Evolutionary conservation across 441 rosid species (phyloP), one percentile per base, ranked within the genome.

Genomic region (Cnidoscolus chayamansa): DNA sequence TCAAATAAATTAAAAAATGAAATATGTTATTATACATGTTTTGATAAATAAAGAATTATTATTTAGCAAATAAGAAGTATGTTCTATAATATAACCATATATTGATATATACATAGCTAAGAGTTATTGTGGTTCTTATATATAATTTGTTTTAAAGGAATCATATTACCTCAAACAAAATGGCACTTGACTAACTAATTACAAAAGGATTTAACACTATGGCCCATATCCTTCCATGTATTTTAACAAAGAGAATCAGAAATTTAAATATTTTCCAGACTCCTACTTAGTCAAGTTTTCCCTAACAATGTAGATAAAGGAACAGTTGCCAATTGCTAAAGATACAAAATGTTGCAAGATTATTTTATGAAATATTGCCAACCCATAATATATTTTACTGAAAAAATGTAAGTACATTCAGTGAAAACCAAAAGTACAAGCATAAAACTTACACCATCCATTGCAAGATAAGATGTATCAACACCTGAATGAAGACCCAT

Each of bases 401-500:
- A 37, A 63, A 12, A 73, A 55, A 50, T 49, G 47, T 10, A 67
- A 57, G 40, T n/a, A 53, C 48, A 51, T 45, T 11, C 48, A 58
- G 53, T 48, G 45, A 50, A 72, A 10, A 25, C 25, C 13, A 49
- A 25, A 73, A 47, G 8, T 64, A 70, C 57, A 20, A 58, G 30
- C 31, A 70, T 70, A 71, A 67, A 80, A 88, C 98, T 90, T 89
- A 96, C 99, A 81, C 98, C 97, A 61, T 91, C 97, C 96, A 91
- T 93, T n/a, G 76, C 82, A 80, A 93, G 96, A 79, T 81, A 64
- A 56, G 93, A 89, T 37, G 93, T 93, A 85, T 90, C 98, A 69
- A 96, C 99, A 64, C 84, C 89, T 53, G 98, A 96, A 87, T 96
- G 97, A 78, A 96, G 98, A 81, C 99, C 99, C 97, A 90, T 96